phyloP scores from a whole-genome alignment of 345 rosid species.

The Litchi chinensis region DNA sequence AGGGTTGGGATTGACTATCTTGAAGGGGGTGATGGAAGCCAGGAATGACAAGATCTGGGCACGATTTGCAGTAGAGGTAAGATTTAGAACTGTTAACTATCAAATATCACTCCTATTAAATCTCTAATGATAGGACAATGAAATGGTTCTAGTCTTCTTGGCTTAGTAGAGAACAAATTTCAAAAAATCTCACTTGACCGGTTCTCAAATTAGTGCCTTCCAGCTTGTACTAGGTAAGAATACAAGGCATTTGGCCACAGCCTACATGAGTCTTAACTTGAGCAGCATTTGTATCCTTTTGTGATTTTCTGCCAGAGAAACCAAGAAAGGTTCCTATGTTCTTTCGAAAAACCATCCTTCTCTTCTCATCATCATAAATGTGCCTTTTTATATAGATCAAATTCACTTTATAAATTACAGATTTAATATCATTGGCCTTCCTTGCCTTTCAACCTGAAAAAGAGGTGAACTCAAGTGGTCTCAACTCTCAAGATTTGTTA shows the following conservation, averaged over 20 bases:
- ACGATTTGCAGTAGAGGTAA: slow-evolving; percentile 88
- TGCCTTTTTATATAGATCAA: too few relatives aligned
- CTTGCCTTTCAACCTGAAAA: too few relatives aligned
- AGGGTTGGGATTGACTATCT: slow-evolving; percentile 90
- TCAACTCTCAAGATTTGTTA: too few relatives aligned
- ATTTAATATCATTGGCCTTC: too few relatives aligned
- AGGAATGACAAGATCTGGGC: slow-evolving; percentile 88
- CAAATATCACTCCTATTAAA: neutral
- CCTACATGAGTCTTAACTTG: neutral
- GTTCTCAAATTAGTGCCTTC: neutral
- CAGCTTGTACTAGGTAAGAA: neutral
- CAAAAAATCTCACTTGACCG: neutral
- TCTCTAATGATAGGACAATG: neutral
- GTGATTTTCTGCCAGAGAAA: neutral
- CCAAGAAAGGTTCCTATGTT: neutral
- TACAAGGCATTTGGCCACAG: neutral
- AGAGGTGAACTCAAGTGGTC: too few relatives aligned
- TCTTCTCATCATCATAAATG: neutral
- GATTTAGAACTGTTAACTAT: neutral
- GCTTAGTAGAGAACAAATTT: neutral
- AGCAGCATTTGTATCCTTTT: neutral
- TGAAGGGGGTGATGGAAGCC: slow-evolving; percentile 92
- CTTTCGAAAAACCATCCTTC: neutral
- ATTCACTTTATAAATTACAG: too few relatives aligned
- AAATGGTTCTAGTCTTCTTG: neutral